Base-by-base conservation (phyloP, 495 filamentous ascomycete species). In the Melanomma pulvis-pyrius region DNA sequence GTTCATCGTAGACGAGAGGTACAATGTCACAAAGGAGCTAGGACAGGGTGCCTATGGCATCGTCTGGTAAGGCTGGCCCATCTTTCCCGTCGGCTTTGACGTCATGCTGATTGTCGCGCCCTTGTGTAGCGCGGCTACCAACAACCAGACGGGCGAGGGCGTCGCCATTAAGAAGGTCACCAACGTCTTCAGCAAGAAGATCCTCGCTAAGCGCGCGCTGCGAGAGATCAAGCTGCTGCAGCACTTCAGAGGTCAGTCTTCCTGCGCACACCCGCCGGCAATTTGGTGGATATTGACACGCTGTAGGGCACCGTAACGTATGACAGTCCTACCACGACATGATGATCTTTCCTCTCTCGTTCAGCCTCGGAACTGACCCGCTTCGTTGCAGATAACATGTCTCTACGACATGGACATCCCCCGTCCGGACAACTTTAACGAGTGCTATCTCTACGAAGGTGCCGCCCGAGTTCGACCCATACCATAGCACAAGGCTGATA, bases 131-230 rank as follows among this genome's bases (percentile, higher is more conserved):
- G 96, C 96, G 55, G 96, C 94, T 26, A 92, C 91, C 58, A 97
- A 98, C 81, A 87, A 84, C 72, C 85, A 90, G 75, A 96, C 91
- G 15, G 88, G 87, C 72, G 94, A 98, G 75, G 94, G 94, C n/a
- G 93, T 98, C 59, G 94, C 94, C 63, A 92, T 98, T 80, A 98
- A 98, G 82, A 98, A 98, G 78, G 91, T 98, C 74, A 98, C 94
- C 79, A 98, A 98, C 89, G 96, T 98, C 65, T 98, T 98, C 83
- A 97, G 92, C 86, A 98, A 98, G 82, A 98, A 98, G 87, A 98
- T 98, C 70, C 82, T 98, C 63, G 94, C 94, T 64, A 98, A 98
- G 84, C 90, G 94, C 69, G 94, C 96, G 58, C 79, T 98, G 81
- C 86, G 96, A 77, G 94, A 98, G 80, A 97, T 98, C 78, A 98